Percentiles rank a stretch among this genome's conserved stretches.
phyloP scores from a whole-genome alignment of 75 land plant genomes.

The Gnetum montanum region DNA sequence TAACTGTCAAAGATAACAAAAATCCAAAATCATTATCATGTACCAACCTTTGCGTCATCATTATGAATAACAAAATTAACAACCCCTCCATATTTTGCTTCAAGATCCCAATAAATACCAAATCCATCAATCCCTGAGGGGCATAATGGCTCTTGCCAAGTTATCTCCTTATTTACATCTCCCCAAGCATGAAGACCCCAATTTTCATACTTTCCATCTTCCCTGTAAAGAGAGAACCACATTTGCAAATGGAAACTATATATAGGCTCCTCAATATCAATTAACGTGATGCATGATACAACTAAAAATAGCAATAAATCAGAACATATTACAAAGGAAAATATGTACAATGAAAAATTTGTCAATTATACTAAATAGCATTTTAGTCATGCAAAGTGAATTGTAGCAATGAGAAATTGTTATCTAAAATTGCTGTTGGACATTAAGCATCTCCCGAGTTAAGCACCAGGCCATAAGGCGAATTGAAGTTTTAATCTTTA shows the following conservation, averaged over 20 bases:
- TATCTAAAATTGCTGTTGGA: too few species aligned
- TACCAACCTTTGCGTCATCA: constrained; percentile 23
- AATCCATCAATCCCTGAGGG: constrained; percentile 25
- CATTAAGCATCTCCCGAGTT: too few species aligned
- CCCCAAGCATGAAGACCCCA: constrained; percentile 51
- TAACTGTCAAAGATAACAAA: neutral
- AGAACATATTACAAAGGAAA: neutral
- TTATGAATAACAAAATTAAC: constrained; percentile 28
- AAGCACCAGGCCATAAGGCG: too few species aligned
- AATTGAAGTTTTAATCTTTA: too few species aligned
- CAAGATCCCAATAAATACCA: constrained; percentile 42
- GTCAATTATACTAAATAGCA: neutral
- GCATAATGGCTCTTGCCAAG: constrained; percentile 24
- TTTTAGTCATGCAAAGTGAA: neutral
- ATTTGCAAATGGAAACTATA: too few species aligned
- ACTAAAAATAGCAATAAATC: neutral
- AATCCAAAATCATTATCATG: neutral
- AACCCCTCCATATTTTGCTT: neutral
- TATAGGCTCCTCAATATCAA: too few species aligned
- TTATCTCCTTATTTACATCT: constrained; percentile 10
- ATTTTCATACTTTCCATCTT: constrained; percentile 21
- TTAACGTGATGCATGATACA: neutral
- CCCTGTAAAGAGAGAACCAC: constrained; percentile 9
- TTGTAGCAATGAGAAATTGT: neutral
- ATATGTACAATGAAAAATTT: neutral